Percentiles rank a stretch among this genome's conserved stretches.
Conservation (phyloP, 2,329 filamentous ascomycete species). For the Aspergillus jensenii region DNA sequence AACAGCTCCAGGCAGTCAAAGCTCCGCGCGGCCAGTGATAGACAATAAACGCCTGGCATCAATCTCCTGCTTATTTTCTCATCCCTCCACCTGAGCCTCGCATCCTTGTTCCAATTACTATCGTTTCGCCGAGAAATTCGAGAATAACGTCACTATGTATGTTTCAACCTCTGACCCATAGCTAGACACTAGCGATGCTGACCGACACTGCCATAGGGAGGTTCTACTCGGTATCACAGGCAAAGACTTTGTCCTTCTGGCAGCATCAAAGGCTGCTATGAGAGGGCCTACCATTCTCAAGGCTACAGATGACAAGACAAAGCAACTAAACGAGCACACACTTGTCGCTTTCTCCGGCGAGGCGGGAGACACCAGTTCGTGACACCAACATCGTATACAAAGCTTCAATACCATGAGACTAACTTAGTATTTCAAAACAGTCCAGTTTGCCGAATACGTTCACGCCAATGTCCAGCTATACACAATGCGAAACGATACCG, state of each 20-base stretch:
- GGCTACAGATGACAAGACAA: slow-evolving; percentile 93
- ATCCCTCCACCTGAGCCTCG: slow-evolving; percentile 18
- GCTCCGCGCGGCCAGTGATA: slow-evolving; percentile 39
- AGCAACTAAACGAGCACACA: slow-evolving; percentile 86
- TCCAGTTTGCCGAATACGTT: slow-evolving; percentile 99
- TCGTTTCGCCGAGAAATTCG: not conserved
- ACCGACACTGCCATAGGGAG: slow-evolving; percentile 65
- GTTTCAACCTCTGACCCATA: slow-evolving; percentile 12
- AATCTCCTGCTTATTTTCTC: slow-evolving; percentile 18
- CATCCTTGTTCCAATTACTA: slow-evolving; percentile 13
- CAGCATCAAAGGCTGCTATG: slow-evolving; percentile 97
- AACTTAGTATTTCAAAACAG: slow-evolving; percentile 47
- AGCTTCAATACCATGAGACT: not conserved
- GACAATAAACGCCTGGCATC: slow-evolving; percentile 23
- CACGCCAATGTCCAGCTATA: slow-evolving; percentile 98
- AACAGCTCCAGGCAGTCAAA: slow-evolving; percentile 42
- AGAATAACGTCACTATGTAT: slow-evolving; percentile 28
- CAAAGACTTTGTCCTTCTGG: slow-evolving; percentile 98
- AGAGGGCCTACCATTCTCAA: slow-evolving; percentile 96
- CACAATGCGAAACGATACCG: slow-evolving; percentile 94
- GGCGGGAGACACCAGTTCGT: slow-evolving; percentile 85
- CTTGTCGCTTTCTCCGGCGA: slow-evolving; percentile 95
- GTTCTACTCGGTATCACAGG: slow-evolving; percentile 96
- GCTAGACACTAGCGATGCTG: slow-evolving; percentile 13
- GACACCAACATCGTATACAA: not conserved